Evolutionary conservation across 2,329 filamentous ascomycete genomes (phyloP).

Genomic region (Chalaropsis thielavioides): DNA sequence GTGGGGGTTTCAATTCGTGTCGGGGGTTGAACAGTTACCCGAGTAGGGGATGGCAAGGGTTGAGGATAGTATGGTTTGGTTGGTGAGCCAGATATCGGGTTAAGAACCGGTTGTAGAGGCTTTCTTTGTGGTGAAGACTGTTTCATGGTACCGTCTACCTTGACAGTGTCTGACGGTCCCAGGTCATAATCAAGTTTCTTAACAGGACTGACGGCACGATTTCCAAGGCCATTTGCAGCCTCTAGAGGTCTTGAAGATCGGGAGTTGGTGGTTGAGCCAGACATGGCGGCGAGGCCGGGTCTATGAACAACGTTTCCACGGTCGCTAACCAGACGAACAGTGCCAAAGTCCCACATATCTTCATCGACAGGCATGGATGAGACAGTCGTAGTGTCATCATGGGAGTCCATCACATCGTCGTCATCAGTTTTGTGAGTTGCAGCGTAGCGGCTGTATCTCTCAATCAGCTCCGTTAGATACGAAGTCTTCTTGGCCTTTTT

Average conservation of each 20-base stretch:
- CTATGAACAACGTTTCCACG: constrained; percentile 42
- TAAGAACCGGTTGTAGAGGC: constrained; percentile 29
- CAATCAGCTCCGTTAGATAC: constrained; percentile 92
- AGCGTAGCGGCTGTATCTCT: constrained; percentile 76
- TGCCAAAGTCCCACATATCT: constrained; percentile 98
- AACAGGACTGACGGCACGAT: constrained; percentile 35
- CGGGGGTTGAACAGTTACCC: constrained; percentile 41
- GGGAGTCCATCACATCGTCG: constrained; percentile 40
- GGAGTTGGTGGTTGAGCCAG: constrained; percentile 67
- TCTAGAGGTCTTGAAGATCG: constrained; percentile 43
- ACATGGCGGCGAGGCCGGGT: constrained; percentile 54
- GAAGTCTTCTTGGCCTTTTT: constrained; percentile 84
- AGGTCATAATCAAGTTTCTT: constrained; percentile 35
- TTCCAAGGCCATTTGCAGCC: constrained; percentile 26
- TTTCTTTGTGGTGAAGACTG: constrained; percentile 48
- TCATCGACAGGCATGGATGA: constrained; percentile 42
- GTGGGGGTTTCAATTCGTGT: constrained; percentile 16
- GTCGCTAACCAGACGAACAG: constrained; percentile 65
- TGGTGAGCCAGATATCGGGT: constrained; percentile 1
- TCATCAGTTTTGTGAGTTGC: constrained; percentile 61
- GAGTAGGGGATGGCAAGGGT: constrained; percentile 37
- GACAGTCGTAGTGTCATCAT: constrained; percentile 41
- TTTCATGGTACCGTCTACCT: constrained; percentile 37
- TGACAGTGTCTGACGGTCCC: constrained; percentile 39
- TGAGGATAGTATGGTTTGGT: constrained; percentile 7